Evolutionary conservation across 78 protist genomes (phyloP).

Genomic region (Cavenderia fasciculata): DNA sequence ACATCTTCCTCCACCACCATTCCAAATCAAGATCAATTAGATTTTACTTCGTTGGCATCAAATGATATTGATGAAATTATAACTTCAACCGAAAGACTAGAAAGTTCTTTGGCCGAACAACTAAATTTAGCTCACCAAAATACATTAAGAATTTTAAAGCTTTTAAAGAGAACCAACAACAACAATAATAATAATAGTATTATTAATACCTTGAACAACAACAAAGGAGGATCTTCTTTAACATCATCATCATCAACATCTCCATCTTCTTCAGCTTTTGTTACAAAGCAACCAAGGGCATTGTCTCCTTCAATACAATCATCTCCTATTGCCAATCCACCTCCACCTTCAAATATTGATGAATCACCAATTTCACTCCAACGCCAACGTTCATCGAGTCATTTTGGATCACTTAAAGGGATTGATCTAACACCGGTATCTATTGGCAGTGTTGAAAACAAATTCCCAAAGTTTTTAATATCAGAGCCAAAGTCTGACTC

Average conservation of each 20-base stretch:
- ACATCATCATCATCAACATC: too few species aligned
- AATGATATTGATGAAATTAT: not conserved
- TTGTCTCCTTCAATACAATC: too few species aligned
- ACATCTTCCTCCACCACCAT: not conserved
- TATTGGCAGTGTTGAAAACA: conserved; percentile 64
- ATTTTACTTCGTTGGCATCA: not conserved
- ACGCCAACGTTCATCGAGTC: conserved; percentile 17
- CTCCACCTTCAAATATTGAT: too few species aligned
- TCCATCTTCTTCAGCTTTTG: too few species aligned
- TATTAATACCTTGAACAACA: too few species aligned
- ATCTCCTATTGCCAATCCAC: too few species aligned
- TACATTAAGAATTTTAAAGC: too few species aligned
- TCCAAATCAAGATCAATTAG: not conserved
- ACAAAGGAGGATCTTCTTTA: too few species aligned
- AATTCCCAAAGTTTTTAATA: conserved; percentile 62
- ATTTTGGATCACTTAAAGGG: conserved; percentile 15
- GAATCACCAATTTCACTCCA: conserved; percentile 30
- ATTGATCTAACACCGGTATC: conserved; percentile 70
- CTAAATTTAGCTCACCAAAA: not conserved
- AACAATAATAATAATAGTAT: too few species aligned
- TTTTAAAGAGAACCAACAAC: not conserved
- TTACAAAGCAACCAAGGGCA: too few species aligned
- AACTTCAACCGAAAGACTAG: not conserved
- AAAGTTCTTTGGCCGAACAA: conserved; percentile 10
- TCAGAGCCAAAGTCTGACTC: conserved; percentile 58